phyloP scores from a whole-genome alignment of 768 basidiomycete genomes.

The Amanita rimosa region DNA sequence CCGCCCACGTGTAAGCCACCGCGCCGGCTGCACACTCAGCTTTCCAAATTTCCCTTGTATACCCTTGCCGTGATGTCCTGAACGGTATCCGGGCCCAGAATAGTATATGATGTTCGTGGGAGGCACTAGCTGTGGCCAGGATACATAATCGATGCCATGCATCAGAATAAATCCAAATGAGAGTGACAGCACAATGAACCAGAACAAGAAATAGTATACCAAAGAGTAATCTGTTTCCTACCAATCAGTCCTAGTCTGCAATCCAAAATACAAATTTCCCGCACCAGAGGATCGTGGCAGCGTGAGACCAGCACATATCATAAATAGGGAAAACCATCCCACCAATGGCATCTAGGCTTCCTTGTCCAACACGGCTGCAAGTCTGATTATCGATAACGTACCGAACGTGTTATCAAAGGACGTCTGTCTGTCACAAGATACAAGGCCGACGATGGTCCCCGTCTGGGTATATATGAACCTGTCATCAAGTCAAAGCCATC shows the following conservation, averaged over 20 bases:
- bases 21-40: constrained; percentile 10
- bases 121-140: constrained; percentile 85
- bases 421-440: constrained; percentile 70
- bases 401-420: constrained; percentile 76
- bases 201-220: constrained; percentile 74
- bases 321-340: constrained; percentile 71
- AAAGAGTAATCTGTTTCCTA: constrained; percentile 65
- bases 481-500: constrained; percentile 94
- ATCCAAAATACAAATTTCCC: constrained; percentile 14
- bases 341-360: constrained; percentile 70
- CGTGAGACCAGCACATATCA: constrained; percentile 80
- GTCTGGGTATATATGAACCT: constrained; percentile 81
- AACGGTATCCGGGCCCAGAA: constrained; percentile 79
- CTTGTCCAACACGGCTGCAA: neutral
- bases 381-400: constrained; percentile 24
- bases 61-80: constrained; percentile 68
- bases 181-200: constrained; percentile 53
- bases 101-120: constrained; percentile 82
- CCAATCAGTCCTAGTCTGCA: neutral
- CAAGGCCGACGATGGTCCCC: constrained; percentile 55
- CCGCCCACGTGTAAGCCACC: constrained; percentile 10
- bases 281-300: constrained; percentile 80
- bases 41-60: constrained; percentile 21
- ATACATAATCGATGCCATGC: constrained; percentile 92
- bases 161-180: constrained; percentile 63